Base-by-base conservation (phyloP, 2,329 filamentous ascomycete species). In the Apiospora arundinis region DNA sequence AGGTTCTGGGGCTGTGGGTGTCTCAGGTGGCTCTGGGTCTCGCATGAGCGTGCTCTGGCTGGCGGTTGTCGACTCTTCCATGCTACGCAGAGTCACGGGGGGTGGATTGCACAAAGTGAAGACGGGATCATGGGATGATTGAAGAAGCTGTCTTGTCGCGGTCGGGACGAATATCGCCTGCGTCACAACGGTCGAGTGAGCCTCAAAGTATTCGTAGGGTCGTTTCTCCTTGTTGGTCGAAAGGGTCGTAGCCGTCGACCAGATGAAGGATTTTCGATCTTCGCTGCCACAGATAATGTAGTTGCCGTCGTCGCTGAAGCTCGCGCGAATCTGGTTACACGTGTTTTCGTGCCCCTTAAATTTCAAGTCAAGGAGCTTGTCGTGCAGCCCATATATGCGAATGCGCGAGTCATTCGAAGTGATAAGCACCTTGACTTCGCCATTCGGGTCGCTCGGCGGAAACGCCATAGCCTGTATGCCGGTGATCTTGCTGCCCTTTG, bases 91-190 rank as follows among this genome's bases (percentile, higher is more conserved):
- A 8, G 91, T 95, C 21, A 98, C 91, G 0, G 95, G 95, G 0
- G 95, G 96, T 6, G 96, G 96, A 76, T 98, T 98, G 85, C 96
- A 98, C 0, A 98, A 87, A 76, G 98, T 95, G 80, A 95, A 99
- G n/a, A 99, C 89, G 1, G 96, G 95, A 79, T 99, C 95, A 70
- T 94, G 93, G 0, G 95, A 97, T 18, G 89, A 88, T 68, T 92
- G 91, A 0, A 99, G 87, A 2, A 96, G 85, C 77, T 93, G 92
- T 71, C 93, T 90, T 14, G 94, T 95, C 76, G 90, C 90, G 0
- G 89, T 89, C 0, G 96, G 95, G 0, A 95, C 95, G 78, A 98
- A 92, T 4, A 96, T 84, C 1, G 95, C 94, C n/a, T 92, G 92
- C 0, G 95, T 98, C 4, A 97, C 95, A 72, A 97, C 93, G 28